A percentile compares a stretch with the other conserved stretches of the same genome.
These are phyloP conservation scores for Suillus americanus DNA, from an alignment of 768 basidiomycete genomes.

Conservation along the genomic window DNA sequence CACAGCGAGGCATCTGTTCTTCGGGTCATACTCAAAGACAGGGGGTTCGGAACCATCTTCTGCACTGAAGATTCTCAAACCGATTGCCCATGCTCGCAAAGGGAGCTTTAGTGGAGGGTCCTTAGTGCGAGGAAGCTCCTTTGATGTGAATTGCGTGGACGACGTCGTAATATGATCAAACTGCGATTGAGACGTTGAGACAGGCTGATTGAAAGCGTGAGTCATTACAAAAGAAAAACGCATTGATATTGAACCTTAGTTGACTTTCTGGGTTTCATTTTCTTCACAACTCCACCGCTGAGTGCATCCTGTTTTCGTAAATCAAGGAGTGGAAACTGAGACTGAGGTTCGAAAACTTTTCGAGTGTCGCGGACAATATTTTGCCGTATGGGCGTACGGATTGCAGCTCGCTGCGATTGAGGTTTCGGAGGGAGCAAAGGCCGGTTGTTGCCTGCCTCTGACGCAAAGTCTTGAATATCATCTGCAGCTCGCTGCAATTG, in stretches of 20 bases:
- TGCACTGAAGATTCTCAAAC: conserved; percentile 11
- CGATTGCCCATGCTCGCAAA: conserved; percentile 29
- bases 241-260: conserved; percentile 16
- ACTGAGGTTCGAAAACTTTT: conserved; percentile 9
- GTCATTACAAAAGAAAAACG: not conserved
- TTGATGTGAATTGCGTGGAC: conserved; percentile 22
- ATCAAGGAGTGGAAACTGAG: conserved; percentile 1
- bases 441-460: conserved; percentile 19
- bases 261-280: conserved; percentile 27
- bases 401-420: conserved; percentile 3
- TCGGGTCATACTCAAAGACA: not conserved
- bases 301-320: conserved; percentile 1
- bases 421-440: not conserved
- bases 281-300: not conserved
- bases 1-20: not conserved
- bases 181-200: not conserved
- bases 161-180: conserved; percentile 28
- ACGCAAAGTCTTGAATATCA: conserved; percentile 11
- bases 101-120: conserved; percentile 14
- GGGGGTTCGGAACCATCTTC: not conserved
- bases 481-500: conserved; percentile 1
- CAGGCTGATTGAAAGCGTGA: not conserved
- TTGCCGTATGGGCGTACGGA: conserved; percentile 6
- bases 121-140: conserved; percentile 2
- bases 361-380: conserved; percentile 14